These are phyloP conservation scores for Tetrapisispora phaffii DNA, from an alignment of 805 yeast species.

Conservation along the genomic window DNA sequence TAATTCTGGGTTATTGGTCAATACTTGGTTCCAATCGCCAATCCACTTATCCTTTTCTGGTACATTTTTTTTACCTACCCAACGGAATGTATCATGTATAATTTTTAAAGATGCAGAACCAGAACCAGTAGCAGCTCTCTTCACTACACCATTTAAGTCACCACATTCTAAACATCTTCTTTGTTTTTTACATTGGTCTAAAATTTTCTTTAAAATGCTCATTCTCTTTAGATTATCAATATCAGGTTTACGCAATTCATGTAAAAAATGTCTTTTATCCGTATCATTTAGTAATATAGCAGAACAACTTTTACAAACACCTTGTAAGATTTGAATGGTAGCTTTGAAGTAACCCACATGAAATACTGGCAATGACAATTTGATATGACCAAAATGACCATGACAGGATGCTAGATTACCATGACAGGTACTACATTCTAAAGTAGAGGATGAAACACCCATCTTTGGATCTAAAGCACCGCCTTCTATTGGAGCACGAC, in stretches of 20 bases:
- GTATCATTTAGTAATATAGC: conserved; percentile 63
- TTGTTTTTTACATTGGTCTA: conserved; percentile 93
- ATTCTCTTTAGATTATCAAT: conserved; percentile 86
- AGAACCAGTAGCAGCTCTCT: conserved; percentile 86
- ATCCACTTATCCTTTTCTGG: conserved; percentile 85
- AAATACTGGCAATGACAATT: conserved; percentile 89
- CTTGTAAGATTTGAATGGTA: conserved; percentile 77
- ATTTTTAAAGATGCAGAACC: conserved; percentile 91
- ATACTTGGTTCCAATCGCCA: conserved; percentile 68
- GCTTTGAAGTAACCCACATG: conserved; percentile 96
- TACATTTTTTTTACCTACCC: conserved; percentile 83
- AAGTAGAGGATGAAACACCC: conserved; percentile 88
- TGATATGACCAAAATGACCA: conserved; percentile 95
- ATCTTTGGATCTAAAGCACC: conserved; percentile 89
- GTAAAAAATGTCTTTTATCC: conserved; percentile 54
- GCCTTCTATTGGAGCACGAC: conserved; percentile 65
- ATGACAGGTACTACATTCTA: conserved; percentile 83
- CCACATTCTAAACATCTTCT: conserved; percentile 83
- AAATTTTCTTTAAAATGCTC: conserved; percentile 71
- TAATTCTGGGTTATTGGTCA: conserved; percentile 71
- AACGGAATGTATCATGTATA: conserved; percentile 90
- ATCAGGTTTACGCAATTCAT: conserved; percentile 79
- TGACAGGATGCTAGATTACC: conserved; percentile 91
- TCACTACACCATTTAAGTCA: conserved; percentile 90
- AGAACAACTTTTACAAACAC: conserved; percentile 86